Evolutionary conservation across 78 protist species (phyloP).

Genomic region (Dictyostelium firmibasis): DNA sequence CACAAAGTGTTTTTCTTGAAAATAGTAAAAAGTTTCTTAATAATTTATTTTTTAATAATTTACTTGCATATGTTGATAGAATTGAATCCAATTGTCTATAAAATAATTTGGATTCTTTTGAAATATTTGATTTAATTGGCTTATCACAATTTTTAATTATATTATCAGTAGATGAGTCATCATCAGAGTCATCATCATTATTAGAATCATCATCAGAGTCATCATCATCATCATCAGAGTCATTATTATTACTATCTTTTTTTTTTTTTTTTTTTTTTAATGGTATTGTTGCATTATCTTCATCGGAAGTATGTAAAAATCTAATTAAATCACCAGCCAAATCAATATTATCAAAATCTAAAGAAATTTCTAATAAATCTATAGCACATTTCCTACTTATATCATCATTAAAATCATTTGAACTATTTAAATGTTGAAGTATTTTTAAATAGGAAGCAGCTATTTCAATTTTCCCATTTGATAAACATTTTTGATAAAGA

Average conservation of each 20-base stretch:
- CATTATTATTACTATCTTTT: not conserved
- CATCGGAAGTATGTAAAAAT: conserved; percentile 78
- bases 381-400: conserved; percentile 53
- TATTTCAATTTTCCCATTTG: conserved; percentile 68
- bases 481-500: conserved; percentile 49
- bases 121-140: not conserved
- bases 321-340: conserved; percentile 76
- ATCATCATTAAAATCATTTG: not conserved
- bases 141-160: not conserved
- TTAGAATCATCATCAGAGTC: not conserved
- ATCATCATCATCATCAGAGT: conserved; percentile 2
- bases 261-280: too few species aligned
- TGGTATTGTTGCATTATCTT: conserved; percentile 25
- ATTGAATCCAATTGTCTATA: conserved; percentile 9
- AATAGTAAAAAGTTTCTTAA: conserved; percentile 62
- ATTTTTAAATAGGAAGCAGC: conserved; percentile 77
- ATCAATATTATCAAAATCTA: conserved; percentile 78
- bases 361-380: conserved; percentile 62
- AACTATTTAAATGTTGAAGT: not conserved
- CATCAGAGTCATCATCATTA: too few species aligned
- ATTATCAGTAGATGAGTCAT: too few species aligned
- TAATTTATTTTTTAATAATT: conserved; percentile 23
- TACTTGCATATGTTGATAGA: conserved; percentile 21
- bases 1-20: conserved; percentile 16
- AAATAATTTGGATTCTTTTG: not conserved